phyloP scores from a whole-genome alignment of 352 stramenopile genomes.

The Phytophthora aleatoria region DNA sequence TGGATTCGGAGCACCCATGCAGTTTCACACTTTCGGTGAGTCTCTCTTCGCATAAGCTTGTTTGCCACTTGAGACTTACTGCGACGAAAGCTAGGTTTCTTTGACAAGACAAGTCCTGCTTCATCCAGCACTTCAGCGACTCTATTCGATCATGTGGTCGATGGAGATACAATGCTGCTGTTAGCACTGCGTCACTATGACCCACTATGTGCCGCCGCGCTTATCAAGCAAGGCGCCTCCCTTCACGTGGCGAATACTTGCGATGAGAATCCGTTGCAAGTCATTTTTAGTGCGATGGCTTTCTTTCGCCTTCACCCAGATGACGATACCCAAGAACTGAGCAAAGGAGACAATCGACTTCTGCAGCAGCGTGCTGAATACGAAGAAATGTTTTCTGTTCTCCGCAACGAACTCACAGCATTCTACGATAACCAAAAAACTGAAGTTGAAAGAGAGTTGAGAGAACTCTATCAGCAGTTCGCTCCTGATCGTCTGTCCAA shows the following conservation, averaged over 20 bases:
- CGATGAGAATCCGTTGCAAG: slow-evolving; percentile 41
- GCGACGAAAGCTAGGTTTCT: slow-evolving; percentile 49
- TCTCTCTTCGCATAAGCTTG: neutral
- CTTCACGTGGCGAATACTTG: slow-evolving; percentile 34
- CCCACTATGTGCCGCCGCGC: slow-evolving; percentile 29
- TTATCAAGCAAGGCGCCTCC: slow-evolving; percentile 43
- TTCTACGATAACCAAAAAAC: slow-evolving; percentile 39
- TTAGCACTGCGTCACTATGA: slow-evolving; percentile 55
- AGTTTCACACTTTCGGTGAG: slow-evolving; percentile 59
- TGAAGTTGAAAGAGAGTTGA: slow-evolving; percentile 33
- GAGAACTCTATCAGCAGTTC: slow-evolving; percentile 44
- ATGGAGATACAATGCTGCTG: slow-evolving; percentile 60
- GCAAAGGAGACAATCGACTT: slow-evolving; percentile 8
- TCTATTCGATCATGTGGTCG: slow-evolving; percentile 43
- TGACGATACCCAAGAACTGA: slow-evolving; percentile 7
- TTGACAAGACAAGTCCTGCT: slow-evolving; percentile 26
- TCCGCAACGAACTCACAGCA: slow-evolving; percentile 29
- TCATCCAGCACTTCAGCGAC: slow-evolving; percentile 9
- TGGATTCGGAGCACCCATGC: slow-evolving; percentile 50
- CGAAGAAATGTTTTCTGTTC: slow-evolving; percentile 33
- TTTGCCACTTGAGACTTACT: neutral
- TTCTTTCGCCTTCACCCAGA: slow-evolving; percentile 35
- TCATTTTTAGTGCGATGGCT: slow-evolving; percentile 40
- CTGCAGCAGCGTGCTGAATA: slow-evolving; percentile 32
- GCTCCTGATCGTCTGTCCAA: slow-evolving; percentile 64